A percentile compares a stretch with the other conserved stretches of the same genome.
Conservation (phyloP, 495 filamentous ascomycete genomes). For the Saxispiralis lemnorum region DNA sequence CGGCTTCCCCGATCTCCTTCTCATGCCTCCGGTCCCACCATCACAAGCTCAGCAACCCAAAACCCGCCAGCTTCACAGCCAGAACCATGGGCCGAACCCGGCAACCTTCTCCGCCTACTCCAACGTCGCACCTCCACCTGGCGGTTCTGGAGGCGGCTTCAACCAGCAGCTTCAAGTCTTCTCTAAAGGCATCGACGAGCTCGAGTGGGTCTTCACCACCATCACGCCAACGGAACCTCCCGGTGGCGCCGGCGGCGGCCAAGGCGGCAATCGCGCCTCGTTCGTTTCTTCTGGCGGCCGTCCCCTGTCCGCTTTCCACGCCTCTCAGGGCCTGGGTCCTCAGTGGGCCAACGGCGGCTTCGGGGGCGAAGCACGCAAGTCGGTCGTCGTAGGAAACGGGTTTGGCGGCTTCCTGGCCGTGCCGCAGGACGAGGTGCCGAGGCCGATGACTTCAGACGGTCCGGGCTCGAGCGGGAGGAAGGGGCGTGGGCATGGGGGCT, state of each 20-base stretch:
- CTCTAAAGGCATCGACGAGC: conserved; percentile 66
- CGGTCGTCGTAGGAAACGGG: conserved; percentile 54
- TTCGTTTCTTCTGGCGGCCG: conserved; percentile 34
- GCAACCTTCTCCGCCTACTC: conserved; percentile 6
- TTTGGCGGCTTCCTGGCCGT: conserved; percentile 71
- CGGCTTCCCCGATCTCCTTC: conserved; percentile 56
- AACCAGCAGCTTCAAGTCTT: conserved; percentile 58
- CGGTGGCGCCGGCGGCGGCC: conserved; percentile 14
- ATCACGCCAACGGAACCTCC: conserved; percentile 30
- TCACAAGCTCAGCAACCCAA: neutral
- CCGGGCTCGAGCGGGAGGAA: conserved; percentile 12
- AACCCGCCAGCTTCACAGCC: neutral
- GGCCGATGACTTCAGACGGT: conserved; percentile 14
- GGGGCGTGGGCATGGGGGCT: conserved; percentile 5
- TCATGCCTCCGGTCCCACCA: conserved; percentile 14
- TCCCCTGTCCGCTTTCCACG: conserved; percentile 37
- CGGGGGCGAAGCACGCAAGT: conserved; percentile 41
- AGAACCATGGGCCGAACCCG: neutral
- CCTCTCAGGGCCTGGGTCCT: conserved; percentile 32
- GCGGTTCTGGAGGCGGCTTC: conserved; percentile 25
- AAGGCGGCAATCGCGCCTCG: conserved; percentile 23
- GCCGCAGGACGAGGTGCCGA: conserved; percentile 35
- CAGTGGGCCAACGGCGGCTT: conserved; percentile 29
- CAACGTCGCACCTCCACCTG: neutral
- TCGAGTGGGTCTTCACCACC: conserved; percentile 67